Conservation (phyloP, 1,139 yeast species). For the Hansenula sp. region DNA sequence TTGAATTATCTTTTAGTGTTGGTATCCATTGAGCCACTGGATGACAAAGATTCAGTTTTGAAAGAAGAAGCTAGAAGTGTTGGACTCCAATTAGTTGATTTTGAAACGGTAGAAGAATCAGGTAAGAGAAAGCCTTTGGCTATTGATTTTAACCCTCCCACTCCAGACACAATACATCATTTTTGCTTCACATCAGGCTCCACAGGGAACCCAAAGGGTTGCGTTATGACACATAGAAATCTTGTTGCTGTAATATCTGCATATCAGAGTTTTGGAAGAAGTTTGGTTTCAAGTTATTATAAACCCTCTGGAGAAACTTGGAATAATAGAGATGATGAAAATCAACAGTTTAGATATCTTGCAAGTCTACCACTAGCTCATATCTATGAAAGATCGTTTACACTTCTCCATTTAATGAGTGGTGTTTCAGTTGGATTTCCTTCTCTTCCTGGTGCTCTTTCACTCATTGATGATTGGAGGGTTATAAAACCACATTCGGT, state of each 20-base stretch:
- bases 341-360: slow-evolving; percentile 8
- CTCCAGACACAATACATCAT: slow-evolving; percentile 46
- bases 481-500: slow-evolving; percentile 43
- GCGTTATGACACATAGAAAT: slow-evolving; percentile 30
- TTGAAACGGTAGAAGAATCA: slow-evolving; percentile 39
- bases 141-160: slow-evolving; percentile 37
- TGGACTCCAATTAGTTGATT: slow-evolving; percentile 33
- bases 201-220: slow-evolving; percentile 39
- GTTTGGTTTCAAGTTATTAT: neutral
- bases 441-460: slow-evolving; percentile 18
- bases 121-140: slow-evolving; percentile 39
- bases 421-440: slow-evolving; percentile 36
- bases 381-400: slow-evolving; percentile 32
- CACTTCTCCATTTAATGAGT: slow-evolving; percentile 9
- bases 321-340: slow-evolving; percentile 9
- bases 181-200: slow-evolving; percentile 45
- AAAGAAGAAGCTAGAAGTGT: slow-evolving; percentile 19
- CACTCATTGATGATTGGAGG: slow-evolving; percentile 47
- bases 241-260: slow-evolving; percentile 29
- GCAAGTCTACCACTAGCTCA: slow-evolving; percentile 44
- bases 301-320: neutral
- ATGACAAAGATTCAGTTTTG: slow-evolving; percentile 21
- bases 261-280: slow-evolving; percentile 3
- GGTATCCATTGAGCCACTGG: slow-evolving; percentile 36
- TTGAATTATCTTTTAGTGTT: slow-evolving; percentile 24